Evolutionary conservation across 2,329 filamentous ascomycete species (phyloP), one percentile per base, ranked within the genome.

Genomic region (Colletotrichum musae): DNA sequence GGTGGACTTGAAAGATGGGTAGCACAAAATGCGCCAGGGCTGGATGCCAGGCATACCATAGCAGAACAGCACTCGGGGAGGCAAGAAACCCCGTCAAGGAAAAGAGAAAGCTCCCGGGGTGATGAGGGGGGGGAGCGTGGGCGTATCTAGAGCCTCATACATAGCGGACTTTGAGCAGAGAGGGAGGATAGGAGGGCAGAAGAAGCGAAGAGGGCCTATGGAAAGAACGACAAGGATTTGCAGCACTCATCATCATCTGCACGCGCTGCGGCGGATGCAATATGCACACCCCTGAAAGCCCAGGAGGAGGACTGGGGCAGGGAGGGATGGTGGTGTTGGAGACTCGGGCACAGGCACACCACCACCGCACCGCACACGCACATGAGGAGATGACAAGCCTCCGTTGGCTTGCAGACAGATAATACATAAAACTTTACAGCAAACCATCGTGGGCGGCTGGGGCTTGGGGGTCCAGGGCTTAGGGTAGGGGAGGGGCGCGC

Each of bases 61-160:
- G 48, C 18, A 47, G 36, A 45, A n/a, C 21, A 16, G 24, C 15
- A n/a, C 51, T 48, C 43, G 50, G 67, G 67, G 63, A 26, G 21
- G 26, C 32, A 24, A 53, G 18, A 53, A 52, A 45, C 67, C 67
- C 60, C 41, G 36, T n/a, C n/a, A 50, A n/a, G 13, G 15, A 15
- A 12, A 41, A 18, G 18, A 52, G 48, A 18, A 36, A 36, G 32
- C 7, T 36, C 32, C 32, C 32, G 32, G 32, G 32, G 32, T 36
- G 10, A 6, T 32, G 18, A 13, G 10, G 13, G 15, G 10, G 21
- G 48, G 21, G 48, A 28, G 10, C 4, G n/a, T 51, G 43, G 56
- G 65, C 54, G 66, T 68, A 59, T 48, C n/a, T 45, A 68, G 65
- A 68, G 65, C 65, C 65, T 21, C 66, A 68, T 47, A 24, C 66